phyloP scores from a whole-genome alignment of 2,329 filamentous ascomycete species.

The Talaromyces atroroseus region DNA sequence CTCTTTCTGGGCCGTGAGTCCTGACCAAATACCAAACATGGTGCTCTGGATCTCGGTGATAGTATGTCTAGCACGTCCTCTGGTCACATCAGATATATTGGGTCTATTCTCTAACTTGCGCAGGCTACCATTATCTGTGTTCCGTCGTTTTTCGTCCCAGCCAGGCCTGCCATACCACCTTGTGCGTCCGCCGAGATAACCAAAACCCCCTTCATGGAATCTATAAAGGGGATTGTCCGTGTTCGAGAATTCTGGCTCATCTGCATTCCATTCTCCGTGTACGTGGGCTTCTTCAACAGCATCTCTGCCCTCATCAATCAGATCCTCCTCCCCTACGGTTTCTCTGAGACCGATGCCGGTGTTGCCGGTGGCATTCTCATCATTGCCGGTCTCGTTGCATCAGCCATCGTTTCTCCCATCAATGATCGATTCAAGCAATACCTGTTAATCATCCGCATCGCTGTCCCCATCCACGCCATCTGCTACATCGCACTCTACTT shows the following conservation, averaged over 20 bases:
- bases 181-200: conserved; percentile 59
- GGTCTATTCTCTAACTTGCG: background rate
- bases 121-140: conserved; percentile 60
- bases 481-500: conserved; percentile 75
- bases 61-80: conserved; percentile 44
- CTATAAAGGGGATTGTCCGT: conserved; percentile 50
- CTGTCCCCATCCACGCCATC: conserved; percentile 69
- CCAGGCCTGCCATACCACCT: conserved; percentile 68
- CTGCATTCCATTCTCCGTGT: conserved; percentile 72
- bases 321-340: conserved; percentile 80
- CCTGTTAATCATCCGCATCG: conserved; percentile 63
- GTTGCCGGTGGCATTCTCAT: conserved; percentile 88
- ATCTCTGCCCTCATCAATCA: conserved; percentile 84
- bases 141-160: conserved; percentile 76
- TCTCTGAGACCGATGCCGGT: conserved; percentile 75
- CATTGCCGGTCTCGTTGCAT: conserved; percentile 71
- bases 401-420: conserved; percentile 73
- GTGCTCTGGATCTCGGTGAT: conserved; percentile 82
- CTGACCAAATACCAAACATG: conserved; percentile 67
- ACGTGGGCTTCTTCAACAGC: conserved; percentile 91
- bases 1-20: conserved; percentile 64
- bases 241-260: conserved; percentile 75
- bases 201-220: conserved; percentile 48
- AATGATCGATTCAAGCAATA: conserved; percentile 82
- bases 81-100: too few relatives aligned